Percentiles rank a stretch among this genome's conserved stretches.
phyloP scores from a whole-genome alignment of 2,329 filamentous ascomycete genomes.

The Cercospora sesami region DNA sequence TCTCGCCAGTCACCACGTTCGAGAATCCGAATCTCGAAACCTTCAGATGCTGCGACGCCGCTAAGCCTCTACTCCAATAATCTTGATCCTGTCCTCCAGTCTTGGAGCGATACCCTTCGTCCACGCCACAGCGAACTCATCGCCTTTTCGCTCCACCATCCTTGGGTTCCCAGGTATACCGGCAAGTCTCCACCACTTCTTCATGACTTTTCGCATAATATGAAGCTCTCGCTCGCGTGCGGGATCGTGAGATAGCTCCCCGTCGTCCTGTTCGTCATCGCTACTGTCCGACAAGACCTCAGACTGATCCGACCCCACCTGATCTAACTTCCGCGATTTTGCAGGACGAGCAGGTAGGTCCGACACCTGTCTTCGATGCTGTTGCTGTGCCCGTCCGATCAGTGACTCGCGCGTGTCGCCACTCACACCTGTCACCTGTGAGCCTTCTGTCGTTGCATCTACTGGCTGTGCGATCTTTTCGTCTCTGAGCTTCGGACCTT shows the following conservation, averaged over 20 bases:
- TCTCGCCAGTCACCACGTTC: background rate
- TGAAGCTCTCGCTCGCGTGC: constrained; percentile 58
- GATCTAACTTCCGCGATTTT: constrained; percentile 14
- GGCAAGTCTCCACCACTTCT: constrained; percentile 71
- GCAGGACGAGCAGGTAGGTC: constrained; percentile 19
- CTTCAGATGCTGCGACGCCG: background rate
- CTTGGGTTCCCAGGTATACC: constrained; percentile 56
- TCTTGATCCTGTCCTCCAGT: constrained; percentile 71
- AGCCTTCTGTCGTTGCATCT: constrained; percentile 21
- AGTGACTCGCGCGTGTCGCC: constrained; percentile 21
- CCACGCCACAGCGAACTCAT: constrained; percentile 68
- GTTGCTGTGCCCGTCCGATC: constrained; percentile 25
- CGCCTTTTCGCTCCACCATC: constrained; percentile 57
- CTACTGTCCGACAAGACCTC: constrained; percentile 37
- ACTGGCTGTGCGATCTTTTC: constrained; percentile 10
- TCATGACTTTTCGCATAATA: constrained; percentile 67
- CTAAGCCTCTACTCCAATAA: constrained; percentile 21
- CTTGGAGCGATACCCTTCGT: constrained; percentile 76
- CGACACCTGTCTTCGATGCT: constrained; percentile 17
- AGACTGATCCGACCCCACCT: constrained; percentile 8
- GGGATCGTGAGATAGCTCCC: constrained; percentile 47
- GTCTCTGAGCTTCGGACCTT: background rate
- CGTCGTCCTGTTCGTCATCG: constrained; percentile 41
- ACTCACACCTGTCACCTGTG: constrained; percentile 4
- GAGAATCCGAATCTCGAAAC: background rate